These are phyloP conservation scores for Coemansia sp. DNA, from an alignment of 192 early-diverging fungal species.

Conservation along the genomic window DNA sequence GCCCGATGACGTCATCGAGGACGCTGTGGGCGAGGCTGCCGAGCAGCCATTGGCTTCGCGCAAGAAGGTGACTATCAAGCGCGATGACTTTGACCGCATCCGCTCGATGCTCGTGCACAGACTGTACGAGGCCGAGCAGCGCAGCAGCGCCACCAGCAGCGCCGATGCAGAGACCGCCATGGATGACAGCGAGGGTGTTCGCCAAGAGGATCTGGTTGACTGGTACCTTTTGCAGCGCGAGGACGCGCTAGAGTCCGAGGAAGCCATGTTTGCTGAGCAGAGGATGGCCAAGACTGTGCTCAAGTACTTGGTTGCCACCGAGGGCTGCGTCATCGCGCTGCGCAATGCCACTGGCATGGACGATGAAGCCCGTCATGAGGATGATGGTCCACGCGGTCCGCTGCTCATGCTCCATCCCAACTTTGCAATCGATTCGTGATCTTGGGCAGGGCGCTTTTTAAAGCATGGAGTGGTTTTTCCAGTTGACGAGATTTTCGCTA, in stretches of 20 bases:
- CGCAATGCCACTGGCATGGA: constrained; percentile 9
- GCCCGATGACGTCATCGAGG: constrained; percentile 31
- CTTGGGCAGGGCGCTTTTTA: no score
- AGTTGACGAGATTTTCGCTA: no score
- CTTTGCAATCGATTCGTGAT: constrained; percentile 48
- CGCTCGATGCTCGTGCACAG: constrained; percentile 58
- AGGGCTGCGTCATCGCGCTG: constrained; percentile 57
- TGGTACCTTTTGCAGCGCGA: constrained; percentile 77
- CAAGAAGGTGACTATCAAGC: constrained; percentile 61
- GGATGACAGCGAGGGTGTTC: constrained; percentile 46
- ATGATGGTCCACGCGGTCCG: constrained; percentile 20
- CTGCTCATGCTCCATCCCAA: constrained; percentile 57
- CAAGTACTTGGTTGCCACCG: constrained; percentile 66
- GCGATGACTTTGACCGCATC: constrained; percentile 61
- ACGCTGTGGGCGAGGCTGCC: not conserved
- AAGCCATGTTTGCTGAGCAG: constrained; percentile 61
- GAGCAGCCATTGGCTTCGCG: not conserved
- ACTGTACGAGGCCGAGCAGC: constrained; percentile 41
- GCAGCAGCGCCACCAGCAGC: not conserved
- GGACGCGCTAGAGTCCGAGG: constrained; percentile 63
- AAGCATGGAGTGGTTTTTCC: no score
- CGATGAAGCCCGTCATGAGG: not conserved
- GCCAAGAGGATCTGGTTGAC: constrained; percentile 62
- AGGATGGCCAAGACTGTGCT: constrained; percentile 70
- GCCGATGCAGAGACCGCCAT: not conserved